Percentiles rank a stretch among this genome's conserved stretches.
Conservation (phyloP, 768 basidiomycete genomes). For the Boletus vinaceobasis region DNA sequence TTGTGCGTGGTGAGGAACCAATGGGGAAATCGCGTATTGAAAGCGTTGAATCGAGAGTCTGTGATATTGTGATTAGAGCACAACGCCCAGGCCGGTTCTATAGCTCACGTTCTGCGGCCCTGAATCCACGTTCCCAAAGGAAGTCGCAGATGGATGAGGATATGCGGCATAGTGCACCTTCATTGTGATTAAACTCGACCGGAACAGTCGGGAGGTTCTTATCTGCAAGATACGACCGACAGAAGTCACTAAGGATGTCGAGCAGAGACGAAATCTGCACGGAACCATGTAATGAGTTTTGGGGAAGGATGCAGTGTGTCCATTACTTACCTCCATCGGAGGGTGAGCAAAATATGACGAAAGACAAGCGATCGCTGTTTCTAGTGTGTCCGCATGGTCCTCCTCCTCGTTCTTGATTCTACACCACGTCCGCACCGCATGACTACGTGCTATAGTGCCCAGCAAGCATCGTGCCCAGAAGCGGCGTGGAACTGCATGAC, state of each 20-base stretch:
- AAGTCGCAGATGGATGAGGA: constrained; percentile 48
- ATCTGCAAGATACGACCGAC: constrained; percentile 37
- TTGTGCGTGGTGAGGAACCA: constrained; percentile 49
- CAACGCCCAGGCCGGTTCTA: neutral
- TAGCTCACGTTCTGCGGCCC: constrained; percentile 40
- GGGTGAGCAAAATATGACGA: constrained; percentile 52
- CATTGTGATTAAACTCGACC: constrained; percentile 30
- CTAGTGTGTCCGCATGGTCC: constrained; percentile 32
- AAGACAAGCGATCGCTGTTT: constrained; percentile 44
- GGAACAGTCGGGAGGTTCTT: constrained; percentile 29
- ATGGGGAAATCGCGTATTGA: constrained; percentile 60
- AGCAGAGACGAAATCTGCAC: constrained; percentile 40
- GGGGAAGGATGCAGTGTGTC: neutral
- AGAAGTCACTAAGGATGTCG: constrained; percentile 37
- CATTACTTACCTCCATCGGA: constrained; percentile 37
- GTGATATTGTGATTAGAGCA: neutral
- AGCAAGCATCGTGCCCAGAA: constrained; percentile 51
- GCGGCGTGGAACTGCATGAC: constrained; percentile 39
- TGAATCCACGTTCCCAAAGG: constrained; percentile 48
- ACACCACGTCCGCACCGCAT: constrained; percentile 41
- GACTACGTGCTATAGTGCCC: constrained; percentile 40
- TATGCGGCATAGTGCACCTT: constrained; percentile 26
- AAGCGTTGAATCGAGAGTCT: constrained; percentile 40
- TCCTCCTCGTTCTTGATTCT: constrained; percentile 8
- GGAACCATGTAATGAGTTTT: neutral